Evolutionary conservation across 352 stramenopile species (phyloP), one percentile per base, ranked within the genome.

Genomic region (Phytophthora crassamura): DNA sequence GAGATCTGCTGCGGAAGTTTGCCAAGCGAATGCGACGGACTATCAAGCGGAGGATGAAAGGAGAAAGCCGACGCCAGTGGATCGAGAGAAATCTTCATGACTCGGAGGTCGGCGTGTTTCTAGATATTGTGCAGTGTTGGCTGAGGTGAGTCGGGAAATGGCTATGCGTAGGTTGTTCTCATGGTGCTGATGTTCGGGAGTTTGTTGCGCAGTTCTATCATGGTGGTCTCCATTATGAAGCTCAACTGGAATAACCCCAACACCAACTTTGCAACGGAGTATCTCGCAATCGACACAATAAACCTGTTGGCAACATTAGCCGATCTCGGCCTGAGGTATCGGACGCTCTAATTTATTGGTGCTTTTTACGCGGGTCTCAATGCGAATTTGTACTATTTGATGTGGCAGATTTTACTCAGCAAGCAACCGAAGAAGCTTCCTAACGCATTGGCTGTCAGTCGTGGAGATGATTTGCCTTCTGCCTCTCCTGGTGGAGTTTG

Each of bases 61-160:
- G 83, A 18, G 80, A 91, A 51, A 88, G 78, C 53, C 73, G 71
- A 20, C 80, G 83, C 0, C 78, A 90, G 55, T 91, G 83, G 83
- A 84, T 90, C 32, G 80, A 91, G 59, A 72, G 83, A 14, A 91
- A 90, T 67, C 28, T 91, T 34, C 82, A 89, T 32, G 81, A 90
- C 60, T 89, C 80, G 5, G 77, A 89, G 42, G 77, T 78, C 7
- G 80, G 82, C 7, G 53, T 89, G 11, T 49, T 71, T 15, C 55
- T 86, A n/a, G 82, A 91, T 53, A 32, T 91, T 49, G n/a, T 73
- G 5, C 79, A 89, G 53, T 81, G 74, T 30, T 15, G 78, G 9
- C 58, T 89, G 16, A 84, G 78, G 82, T 88, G 52, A 32, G 69
- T 4, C 22, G 12, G 43, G 3, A 20, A 15, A 22, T 18, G 2